Base-by-base conservation (phyloP, 2,329 filamentous ascomycete species). In the Fusarium sp. region DNA sequence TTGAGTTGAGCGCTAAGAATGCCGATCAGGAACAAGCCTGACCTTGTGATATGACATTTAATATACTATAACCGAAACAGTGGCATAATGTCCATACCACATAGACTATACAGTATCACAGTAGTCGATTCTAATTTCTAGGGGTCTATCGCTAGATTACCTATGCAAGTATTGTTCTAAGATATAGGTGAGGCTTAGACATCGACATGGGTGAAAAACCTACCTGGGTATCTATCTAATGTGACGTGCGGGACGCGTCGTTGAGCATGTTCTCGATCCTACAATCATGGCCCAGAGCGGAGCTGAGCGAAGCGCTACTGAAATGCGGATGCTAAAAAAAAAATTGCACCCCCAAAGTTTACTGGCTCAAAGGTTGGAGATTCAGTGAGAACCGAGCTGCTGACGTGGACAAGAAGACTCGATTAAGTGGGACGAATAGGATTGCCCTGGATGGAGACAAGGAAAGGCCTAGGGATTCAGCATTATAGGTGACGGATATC, bases 391-490 rank as follows among this genome's bases (percentile, higher is more conserved):
- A 49, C 52, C 62, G 69, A 62, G 53, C 52, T 66, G 69, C 69
- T 72, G 69, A 72, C 69, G 69, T 57, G 69, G 69, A 72, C 69
- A 71, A 56, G 68, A 66, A 52, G 53, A 54, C 55, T 59, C 20
- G 44, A 42, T 56, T 53, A 30, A 20, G 41, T 47, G 58, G 40
- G 51, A 70, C 67, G 22, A 65, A 45, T 40, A 51, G 41, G 51
- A 52, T 52, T 34, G 16, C 27, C 14, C 40, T 32, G 27, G n/a
- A 41, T 62, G 49, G 55, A 57, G 58, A 56, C 59, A 55, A 44
- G 57, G 24, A 27, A 52, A 52, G 24, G 24, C 20, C 45, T 45
- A 27, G 67, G 66, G 65, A 41, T 47, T 58, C 41, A 51, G 46
- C 16, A 40, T 30, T 30, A 30, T 13, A 30, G 29, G 29, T 29